A percentile compares a stretch with the other conserved stretches of the same genome.
phyloP scores from a whole-genome alignment of 2,329 filamentous ascomycete species.

The Aspergillus puulaauensis region DNA sequence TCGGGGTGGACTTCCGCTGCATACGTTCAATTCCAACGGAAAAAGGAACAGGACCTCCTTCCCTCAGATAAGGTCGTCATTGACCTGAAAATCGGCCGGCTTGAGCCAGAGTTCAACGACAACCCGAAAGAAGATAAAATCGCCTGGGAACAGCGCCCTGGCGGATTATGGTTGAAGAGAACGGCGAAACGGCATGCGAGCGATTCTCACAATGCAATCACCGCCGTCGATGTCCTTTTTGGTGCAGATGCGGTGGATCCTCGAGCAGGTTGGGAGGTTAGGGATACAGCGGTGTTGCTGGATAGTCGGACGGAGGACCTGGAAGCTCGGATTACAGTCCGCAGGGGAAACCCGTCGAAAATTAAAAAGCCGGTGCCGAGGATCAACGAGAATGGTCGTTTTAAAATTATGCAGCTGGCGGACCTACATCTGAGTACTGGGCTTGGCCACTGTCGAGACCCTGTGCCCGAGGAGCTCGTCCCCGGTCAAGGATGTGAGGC shows the following conservation, averaged over 20 bases:
- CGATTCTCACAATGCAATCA: slow-evolving; percentile 73
- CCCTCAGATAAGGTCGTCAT: slow-evolving; percentile 75
- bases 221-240: slow-evolving; percentile 81
- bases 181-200: slow-evolving; percentile 70
- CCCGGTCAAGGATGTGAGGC: slow-evolving; percentile 78
- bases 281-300: slow-evolving; percentile 71
- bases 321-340: slow-evolving; percentile 73
- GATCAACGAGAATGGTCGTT: slow-evolving; percentile 84
- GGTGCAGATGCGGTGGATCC: slow-evolving; percentile 90
- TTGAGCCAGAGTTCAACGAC: slow-evolving; percentile 64
- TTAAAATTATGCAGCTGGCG: slow-evolving; percentile 96
- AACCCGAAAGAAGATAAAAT: slow-evolving; percentile 57
- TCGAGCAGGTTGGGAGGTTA: slow-evolving; percentile 78
- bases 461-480: slow-evolving; percentile 71
- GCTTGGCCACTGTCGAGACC: slow-evolving; percentile 78
- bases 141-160: slow-evolving; percentile 74
- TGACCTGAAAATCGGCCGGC: slow-evolving; percentile 71
- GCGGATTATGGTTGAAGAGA: slow-evolving; percentile 79
- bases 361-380: slow-evolving; percentile 69
- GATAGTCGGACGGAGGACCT: slow-evolving; percentile 60
- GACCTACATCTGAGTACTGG: slow-evolving; percentile 93
- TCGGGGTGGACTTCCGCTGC: slow-evolving; percentile 72
- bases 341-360: slow-evolving; percentile 67
- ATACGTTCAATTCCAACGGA: slow-evolving; percentile 78
- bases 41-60: slow-evolving; percentile 79